Evolutionary conservation across 2,329 filamentous ascomycete genomes (phyloP).

Genomic region (Kalaharituber pfeilii): DNA sequence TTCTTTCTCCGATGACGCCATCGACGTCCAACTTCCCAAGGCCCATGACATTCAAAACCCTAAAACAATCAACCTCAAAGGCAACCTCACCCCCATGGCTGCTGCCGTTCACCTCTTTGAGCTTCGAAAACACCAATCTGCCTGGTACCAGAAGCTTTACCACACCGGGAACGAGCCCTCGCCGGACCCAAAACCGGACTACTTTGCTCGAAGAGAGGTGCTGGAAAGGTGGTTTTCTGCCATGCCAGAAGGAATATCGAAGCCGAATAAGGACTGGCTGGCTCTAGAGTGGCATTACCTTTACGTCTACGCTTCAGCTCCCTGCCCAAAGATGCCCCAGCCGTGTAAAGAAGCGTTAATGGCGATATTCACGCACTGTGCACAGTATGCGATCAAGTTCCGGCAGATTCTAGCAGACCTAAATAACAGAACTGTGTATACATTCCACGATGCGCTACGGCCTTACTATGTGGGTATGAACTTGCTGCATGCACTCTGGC

Average conservation of each 20-base stretch:
- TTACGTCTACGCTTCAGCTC: constrained; percentile 74
- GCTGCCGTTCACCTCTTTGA: constrained; percentile 63
- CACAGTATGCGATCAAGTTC: constrained; percentile 63
- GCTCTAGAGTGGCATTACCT: constrained; percentile 81
- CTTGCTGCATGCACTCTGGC: constrained; percentile 39
- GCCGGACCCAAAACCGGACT: constrained; percentile 49
- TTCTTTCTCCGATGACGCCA: constrained; percentile 80
- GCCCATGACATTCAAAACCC: constrained; percentile 26
- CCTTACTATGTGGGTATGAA: constrained; percentile 52
- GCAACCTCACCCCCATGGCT: constrained; percentile 35
- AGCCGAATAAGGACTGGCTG: constrained; percentile 56
- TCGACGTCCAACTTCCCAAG: constrained; percentile 41
- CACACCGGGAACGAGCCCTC: constrained; percentile 56
- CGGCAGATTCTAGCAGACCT: constrained; percentile 46
- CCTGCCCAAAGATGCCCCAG: constrained; percentile 53
- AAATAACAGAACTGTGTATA: constrained; percentile 49
- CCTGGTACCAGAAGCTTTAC: constrained; percentile 78
- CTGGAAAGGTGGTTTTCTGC: constrained; percentile 68
- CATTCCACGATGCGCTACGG: constrained; percentile 73
- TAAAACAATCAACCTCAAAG: constrained; percentile 28
- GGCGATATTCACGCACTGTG: constrained; percentile 70
- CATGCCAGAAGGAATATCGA: constrained; percentile 48
- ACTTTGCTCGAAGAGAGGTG: constrained; percentile 57
- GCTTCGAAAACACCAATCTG: constrained; percentile 69
- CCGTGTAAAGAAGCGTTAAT: constrained; percentile 60